phyloP scores from a whole-genome alignment of 805 yeast species.

The Starmerella apis region DNA sequence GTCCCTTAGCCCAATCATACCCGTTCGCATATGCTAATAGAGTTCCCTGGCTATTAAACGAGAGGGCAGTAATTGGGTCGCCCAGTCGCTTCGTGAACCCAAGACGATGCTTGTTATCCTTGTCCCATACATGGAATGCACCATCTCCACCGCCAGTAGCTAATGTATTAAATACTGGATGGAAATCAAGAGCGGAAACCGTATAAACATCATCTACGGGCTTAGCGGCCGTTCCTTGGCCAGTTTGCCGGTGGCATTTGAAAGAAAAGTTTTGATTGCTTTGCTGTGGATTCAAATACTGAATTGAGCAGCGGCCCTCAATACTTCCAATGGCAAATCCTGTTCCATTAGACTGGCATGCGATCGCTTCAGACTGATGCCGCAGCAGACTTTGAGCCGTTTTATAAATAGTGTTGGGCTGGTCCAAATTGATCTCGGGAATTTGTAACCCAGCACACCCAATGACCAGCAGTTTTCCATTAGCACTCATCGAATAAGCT shows the following conservation, averaged over 20 bases:
- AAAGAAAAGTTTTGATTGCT: constrained; percentile 64
- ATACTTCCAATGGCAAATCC: constrained; percentile 89
- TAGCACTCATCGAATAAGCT: constrained; percentile 78
- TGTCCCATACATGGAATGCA: constrained; percentile 89
- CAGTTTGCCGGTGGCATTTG: constrained; percentile 78
- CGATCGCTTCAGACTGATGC: constrained; percentile 73
- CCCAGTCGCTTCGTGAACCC: constrained; percentile 56
- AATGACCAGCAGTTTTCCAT: constrained; percentile 75
- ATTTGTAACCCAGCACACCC: constrained; percentile 88
- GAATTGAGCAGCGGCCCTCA: constrained; percentile 93
- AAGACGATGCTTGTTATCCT: constrained; percentile 77
- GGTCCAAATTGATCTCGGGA: constrained; percentile 56
- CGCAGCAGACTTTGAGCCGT: constrained; percentile 66
- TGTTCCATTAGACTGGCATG: constrained; percentile 83
- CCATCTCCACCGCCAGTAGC: constrained; percentile 95
- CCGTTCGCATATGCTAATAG: constrained; percentile 85
- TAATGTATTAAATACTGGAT: constrained; percentile 83
- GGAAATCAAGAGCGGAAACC: constrained; percentile 71
- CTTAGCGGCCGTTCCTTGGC: constrained; percentile 38
- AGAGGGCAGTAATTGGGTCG: constrained; percentile 56
- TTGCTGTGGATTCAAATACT: constrained; percentile 70
- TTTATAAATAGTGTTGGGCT: constrained; percentile 75
- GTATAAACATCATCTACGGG: constrained; percentile 62
- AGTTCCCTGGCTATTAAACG: constrained; percentile 72
- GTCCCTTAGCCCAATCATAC: constrained; percentile 88